Conservation (phyloP, 169 alveolate genomes). For the Plasmodium yoelii region DNA sequence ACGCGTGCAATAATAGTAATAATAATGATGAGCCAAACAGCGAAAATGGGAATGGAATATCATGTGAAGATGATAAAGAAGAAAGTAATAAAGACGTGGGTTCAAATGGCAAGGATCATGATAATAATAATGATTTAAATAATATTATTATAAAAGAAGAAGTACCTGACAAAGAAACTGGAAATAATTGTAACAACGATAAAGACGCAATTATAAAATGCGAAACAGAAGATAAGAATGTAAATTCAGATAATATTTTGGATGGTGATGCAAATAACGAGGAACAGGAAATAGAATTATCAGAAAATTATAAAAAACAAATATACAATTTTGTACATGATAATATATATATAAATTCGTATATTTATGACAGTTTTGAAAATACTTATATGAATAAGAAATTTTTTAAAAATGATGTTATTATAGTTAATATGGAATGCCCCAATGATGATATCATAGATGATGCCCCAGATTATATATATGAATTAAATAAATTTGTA, state of each 20-base stretch:
- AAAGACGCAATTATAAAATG: not conserved
- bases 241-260: not conserved
- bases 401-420: slow-evolving; percentile 54
- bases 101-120: not conserved
- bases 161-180: not conserved
- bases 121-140: not conserved
- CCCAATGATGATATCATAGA: slow-evolving; percentile 11
- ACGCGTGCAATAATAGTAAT: not conserved
- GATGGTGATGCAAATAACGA: not conserved
- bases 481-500: slow-evolving; percentile 62
- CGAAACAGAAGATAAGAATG: slow-evolving; percentile 5
- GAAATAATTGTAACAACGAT: not conserved
- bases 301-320: slow-evolving; percentile 28
- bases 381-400: slow-evolving; percentile 45
- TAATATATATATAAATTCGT: slow-evolving; percentile 53
- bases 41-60: not conserved
- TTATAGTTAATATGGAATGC: slow-evolving; percentile 8
- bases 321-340: slow-evolving; percentile 44
- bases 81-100: not conserved
- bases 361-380: slow-evolving; percentile 65
- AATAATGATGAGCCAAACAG: not conserved
- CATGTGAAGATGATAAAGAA: not conserved
- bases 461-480: slow-evolving; percentile 50
- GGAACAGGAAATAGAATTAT: slow-evolving; percentile 18
- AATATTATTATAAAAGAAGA: not conserved